phyloP scores from a whole-genome alignment of 2,329 filamentous ascomycete species.

The Cryphonectria radicalis region DNA sequence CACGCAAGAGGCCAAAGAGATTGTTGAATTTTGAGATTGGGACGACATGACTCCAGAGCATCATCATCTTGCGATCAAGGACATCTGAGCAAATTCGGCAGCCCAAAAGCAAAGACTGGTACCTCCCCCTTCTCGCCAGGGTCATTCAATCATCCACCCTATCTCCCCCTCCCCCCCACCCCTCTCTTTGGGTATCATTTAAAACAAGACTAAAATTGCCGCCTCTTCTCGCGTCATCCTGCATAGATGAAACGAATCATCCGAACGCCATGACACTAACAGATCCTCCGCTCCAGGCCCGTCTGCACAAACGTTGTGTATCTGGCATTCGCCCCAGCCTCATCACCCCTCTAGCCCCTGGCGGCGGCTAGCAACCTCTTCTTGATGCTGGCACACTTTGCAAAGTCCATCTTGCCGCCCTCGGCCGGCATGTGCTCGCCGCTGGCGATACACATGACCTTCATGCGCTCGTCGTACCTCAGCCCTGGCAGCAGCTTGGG shows the following conservation, averaged over 20 bases:
- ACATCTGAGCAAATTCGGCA: neutral
- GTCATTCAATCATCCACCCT: neutral
- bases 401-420: constrained; percentile 55
- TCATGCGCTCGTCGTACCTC: constrained; percentile 89
- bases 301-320: neutral
- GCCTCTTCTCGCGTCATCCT: neutral
- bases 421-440: constrained; percentile 73
- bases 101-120: too few relatives aligned
- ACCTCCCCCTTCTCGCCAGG: neutral
- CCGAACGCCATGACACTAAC: neutral
- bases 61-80: neutral
- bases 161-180: neutral
- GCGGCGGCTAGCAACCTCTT: constrained; percentile 43
- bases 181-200: neutral
- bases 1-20: too few relatives aligned
- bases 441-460: constrained; percentile 88
- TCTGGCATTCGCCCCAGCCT: neutral
- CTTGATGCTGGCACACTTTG: constrained; percentile 49
- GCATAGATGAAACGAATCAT: neutral
- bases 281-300: neutral
- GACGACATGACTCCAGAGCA: neutral
- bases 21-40: too few relatives aligned
- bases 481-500: constrained; percentile 89
- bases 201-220: neutral
- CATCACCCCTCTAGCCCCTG: constrained; percentile 21